phyloP scores from a whole-genome alignment of 1,284 basidiomycete species.

The Tilletia horrida region DNA sequence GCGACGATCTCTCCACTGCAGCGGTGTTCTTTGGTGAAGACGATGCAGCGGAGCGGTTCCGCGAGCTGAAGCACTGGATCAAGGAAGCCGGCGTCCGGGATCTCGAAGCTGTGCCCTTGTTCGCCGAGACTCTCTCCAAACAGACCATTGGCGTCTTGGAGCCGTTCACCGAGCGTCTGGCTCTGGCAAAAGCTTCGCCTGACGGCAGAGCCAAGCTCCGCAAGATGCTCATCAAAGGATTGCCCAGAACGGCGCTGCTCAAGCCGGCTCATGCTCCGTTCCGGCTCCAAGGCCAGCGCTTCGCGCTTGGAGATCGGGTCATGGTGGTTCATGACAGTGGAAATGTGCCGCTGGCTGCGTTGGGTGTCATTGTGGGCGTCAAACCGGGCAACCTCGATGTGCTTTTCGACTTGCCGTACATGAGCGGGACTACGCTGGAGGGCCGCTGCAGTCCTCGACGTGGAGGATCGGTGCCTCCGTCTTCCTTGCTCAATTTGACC shows the following conservation, averaged over 20 bases:
- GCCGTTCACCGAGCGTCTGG: constrained; percentile 68
- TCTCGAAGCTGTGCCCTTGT: constrained; percentile 87
- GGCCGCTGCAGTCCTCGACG: constrained; percentile 57
- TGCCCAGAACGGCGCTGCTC: constrained; percentile 88
- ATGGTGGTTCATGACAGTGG: constrained; percentile 90
- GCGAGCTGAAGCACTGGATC: constrained; percentile 80
- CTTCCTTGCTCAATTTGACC: constrained; percentile 48
- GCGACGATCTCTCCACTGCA: constrained; percentile 65
- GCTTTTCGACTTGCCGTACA: constrained; percentile 93
- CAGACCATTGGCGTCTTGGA: constrained; percentile 59
- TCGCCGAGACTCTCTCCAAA: constrained; percentile 85
- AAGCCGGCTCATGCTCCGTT: constrained; percentile 88
- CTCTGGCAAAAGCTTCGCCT: constrained; percentile 19
- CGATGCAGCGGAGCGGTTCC: constrained; percentile 67
- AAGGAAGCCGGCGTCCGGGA: constrained; percentile 79
- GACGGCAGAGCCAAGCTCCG: constrained; percentile 69
- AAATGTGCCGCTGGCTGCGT: constrained; percentile 83
- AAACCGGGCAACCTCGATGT: constrained; percentile 79
- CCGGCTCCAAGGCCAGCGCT: constrained; percentile 84
- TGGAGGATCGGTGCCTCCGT: constrained; percentile 38
- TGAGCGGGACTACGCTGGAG: constrained; percentile 83
- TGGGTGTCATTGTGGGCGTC: constrained; percentile 89
- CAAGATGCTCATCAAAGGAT: constrained; percentile 81
- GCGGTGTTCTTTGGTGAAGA: constrained; percentile 70
- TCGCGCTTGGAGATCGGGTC: constrained; percentile 88